phyloP scores from a whole-genome alignment of 2,329 filamentous ascomycete genomes.

The Calonectria crousiana region DNA sequence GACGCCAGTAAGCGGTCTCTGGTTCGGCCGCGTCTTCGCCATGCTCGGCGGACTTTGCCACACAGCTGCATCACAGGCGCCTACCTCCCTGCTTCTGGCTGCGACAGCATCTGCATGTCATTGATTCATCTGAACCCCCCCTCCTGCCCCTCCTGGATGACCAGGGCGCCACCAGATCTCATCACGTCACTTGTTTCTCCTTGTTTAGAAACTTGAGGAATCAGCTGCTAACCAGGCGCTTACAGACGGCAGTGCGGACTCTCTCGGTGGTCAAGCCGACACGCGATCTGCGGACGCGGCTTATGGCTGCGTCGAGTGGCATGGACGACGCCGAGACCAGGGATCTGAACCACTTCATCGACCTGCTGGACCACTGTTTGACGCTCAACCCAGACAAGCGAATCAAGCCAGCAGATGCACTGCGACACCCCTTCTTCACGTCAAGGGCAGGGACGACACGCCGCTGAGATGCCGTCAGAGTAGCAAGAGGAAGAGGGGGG shows the following conservation, averaged over 20 bases:
- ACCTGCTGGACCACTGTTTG: conserved; percentile 89
- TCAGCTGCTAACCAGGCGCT: conserved; percentile 34
- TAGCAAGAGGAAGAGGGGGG: neutral
- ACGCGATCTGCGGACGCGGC: conserved; percentile 83
- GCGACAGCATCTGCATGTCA: conserved; percentile 25
- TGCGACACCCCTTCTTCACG: conserved; percentile 89
- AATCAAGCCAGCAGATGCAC: conserved; percentile 85
- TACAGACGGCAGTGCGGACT: conserved; percentile 74
- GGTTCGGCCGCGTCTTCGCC: conserved; percentile 35
- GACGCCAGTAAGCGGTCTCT: conserved; percentile 30
- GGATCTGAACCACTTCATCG: conserved; percentile 86
- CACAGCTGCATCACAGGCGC: conserved; percentile 1
- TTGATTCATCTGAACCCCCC: conserved; percentile 27
- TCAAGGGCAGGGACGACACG: conserved; percentile 48
- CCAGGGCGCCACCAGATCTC: conserved; percentile 28
- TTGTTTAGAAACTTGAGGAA: conserved; percentile 14
- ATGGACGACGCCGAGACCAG: conserved; percentile 80
- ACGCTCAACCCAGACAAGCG: conserved; percentile 93
- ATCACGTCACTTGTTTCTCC: conserved; percentile 16
- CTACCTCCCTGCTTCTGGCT: conserved; percentile 18
- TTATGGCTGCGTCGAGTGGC: conserved; percentile 79
- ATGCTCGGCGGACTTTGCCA: conserved; percentile 31
- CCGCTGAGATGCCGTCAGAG: conserved; percentile 33
- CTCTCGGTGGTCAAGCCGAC: conserved; percentile 80
- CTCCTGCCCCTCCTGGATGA: neutral